Evolutionary conservation across 2,329 filamentous ascomycete species (phyloP), one percentile per base, ranked within the genome.

Genomic region (Diplodia scrobiculata): DNA sequence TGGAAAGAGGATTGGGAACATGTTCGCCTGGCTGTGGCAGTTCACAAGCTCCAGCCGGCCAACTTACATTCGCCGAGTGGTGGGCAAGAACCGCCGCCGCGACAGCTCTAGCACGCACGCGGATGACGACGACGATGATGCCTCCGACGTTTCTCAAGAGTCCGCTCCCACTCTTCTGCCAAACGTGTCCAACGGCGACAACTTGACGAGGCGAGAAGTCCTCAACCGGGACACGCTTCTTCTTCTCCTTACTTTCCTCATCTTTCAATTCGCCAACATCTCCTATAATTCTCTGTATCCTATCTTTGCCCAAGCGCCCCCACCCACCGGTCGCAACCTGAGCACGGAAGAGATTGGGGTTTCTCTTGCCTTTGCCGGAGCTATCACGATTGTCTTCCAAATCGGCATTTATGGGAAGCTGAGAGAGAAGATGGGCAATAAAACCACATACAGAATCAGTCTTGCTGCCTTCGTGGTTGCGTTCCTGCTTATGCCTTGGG

Each of bases 241-340:
- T 2, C 84, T 99, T 0, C 84, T 99, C 5, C 76, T 86, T 63
- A 96, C 93, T 0, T 98, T 97, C 73, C 86, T 97, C 51, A 89
- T 98, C 59, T 99, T 98, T 74, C 93, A 97, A 73, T 84, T 99
- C 5, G 89, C 91, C 68, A 98, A 98, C 76, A 92, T 97, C 70
- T 92, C 92, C 3, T 99, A 93, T 84, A 97, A 97, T 78, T 94
- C 91, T 19, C 82, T 99, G 0, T 99, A 96, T 72, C 95, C 95
- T 0, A 94, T 98, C 64, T 99, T 98, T 72, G 91, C 89, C 0
- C 88, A 93, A 65, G 87, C 90, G 0, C 78, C 84, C 0, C 83
- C 87, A 0, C 95, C 95, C 0, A 89, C 88, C 0, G 95, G 95
- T 19, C 89, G 95, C 48, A 83, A 84, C 0, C 82, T 98, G 3